phyloP scores from a whole-genome alignment of 176 grass and related monocot genomes.

The Ampelocalamus luodianensis region DNA sequence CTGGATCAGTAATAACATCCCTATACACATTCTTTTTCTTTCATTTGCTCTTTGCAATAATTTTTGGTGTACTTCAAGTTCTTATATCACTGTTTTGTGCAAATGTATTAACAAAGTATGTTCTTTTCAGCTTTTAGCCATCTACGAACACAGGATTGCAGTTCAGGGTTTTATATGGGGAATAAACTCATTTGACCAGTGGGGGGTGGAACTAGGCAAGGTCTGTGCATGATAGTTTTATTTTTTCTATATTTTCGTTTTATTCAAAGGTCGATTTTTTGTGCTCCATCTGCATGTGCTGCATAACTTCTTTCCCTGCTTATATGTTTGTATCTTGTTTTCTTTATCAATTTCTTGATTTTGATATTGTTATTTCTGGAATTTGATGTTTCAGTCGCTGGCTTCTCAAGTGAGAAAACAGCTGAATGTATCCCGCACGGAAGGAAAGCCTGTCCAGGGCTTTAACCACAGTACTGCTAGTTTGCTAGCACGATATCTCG shows the following conservation, averaged over 20 bases:
- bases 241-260: slow-evolving; percentile 8
- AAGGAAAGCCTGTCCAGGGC: slow-evolving; percentile 43
- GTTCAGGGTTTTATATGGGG: slow-evolving; percentile 98
- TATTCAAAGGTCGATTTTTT: slow-evolving; percentile 18
- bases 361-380: slow-evolving; percentile 3
- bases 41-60: neutral
- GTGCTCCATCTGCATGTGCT: neutral
- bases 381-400: slow-evolving; percentile 68
- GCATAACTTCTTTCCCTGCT: neutral
- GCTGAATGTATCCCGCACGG: slow-evolving; percentile 29
- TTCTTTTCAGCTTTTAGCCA: slow-evolving; percentile 76
- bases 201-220: slow-evolving; percentile 98
- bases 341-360: neutral
- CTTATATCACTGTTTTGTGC: neutral
- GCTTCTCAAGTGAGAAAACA: slow-evolving; percentile 83
- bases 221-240: slow-evolving; percentile 50
- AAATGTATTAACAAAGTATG: slow-evolving; percentile 1
- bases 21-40: neutral
- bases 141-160: slow-evolving; percentile 89
- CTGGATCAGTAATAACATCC: neutral
- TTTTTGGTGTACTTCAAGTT: slow-evolving; percentile 2
- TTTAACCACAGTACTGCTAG: slow-evolving; percentile 42
- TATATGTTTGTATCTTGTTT: slow-evolving; percentile 4
- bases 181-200: slow-evolving; percentile 98
- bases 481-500: slow-evolving; percentile 34